Conservation (phyloP, 2,329 filamentous ascomycete genomes). For the Proliferodiscus dingleyae region DNA sequence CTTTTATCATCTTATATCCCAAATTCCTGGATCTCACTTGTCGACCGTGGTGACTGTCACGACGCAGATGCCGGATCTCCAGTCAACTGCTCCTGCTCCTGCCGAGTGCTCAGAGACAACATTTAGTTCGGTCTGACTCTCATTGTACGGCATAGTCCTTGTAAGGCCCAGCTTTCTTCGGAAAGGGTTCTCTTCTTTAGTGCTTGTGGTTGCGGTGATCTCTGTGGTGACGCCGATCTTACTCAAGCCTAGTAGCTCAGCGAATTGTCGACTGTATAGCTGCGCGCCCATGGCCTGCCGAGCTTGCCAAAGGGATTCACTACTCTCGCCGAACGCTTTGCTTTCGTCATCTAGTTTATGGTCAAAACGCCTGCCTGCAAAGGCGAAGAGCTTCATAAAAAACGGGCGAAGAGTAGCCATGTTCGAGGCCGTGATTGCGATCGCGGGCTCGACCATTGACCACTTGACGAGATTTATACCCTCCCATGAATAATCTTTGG, state of each 20-base stretch:
- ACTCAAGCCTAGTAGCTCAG: conserved; percentile 22
- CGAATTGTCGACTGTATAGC: conserved; percentile 24
- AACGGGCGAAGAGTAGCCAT: conserved; percentile 38
- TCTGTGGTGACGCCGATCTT: conserved; percentile 21
- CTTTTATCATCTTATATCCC: no score
- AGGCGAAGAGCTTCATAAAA: conserved; percentile 23
- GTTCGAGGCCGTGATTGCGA: conserved; percentile 38
- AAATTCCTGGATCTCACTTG: neutral
- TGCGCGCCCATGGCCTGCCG: conserved; percentile 9
- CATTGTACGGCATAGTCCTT: neutral
- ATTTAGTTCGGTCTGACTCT: conserved; percentile 20
- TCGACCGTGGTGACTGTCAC: conserved; percentile 5
- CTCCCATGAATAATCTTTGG: conserved; percentile 36
- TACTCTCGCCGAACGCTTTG: conserved; percentile 6
- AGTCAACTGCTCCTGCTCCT: neutral
- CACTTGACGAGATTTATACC: conserved; percentile 41
- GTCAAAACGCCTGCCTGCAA: conserved; percentile 17
- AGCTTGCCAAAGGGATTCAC: neutral
- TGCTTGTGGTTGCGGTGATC: conserved; percentile 15
- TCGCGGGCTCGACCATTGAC: conserved; percentile 40
- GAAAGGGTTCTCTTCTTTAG: conserved; percentile 1
- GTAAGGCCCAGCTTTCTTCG: no score
- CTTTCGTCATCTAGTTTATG: conserved; percentile 12
- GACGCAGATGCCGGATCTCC: conserved; percentile 2
- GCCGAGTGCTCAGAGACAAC: neutral